These are phyloP conservation scores for Endocladia muricata DNA, from an alignment of 31 red algal genomes.

Conservation along the genomic window DNA sequence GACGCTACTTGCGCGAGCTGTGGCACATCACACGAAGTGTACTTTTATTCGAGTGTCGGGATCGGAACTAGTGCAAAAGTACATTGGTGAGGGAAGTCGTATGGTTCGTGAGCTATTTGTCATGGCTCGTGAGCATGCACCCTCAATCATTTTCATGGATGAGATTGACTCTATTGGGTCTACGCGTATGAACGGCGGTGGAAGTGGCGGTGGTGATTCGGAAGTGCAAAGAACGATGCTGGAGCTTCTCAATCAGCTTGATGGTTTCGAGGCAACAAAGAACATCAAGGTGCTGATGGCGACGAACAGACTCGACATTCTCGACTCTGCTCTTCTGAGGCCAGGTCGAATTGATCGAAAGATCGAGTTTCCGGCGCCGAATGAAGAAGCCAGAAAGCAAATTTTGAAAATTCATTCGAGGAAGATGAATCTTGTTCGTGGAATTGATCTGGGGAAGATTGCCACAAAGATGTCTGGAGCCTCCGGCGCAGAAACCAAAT, in stretches of 20 bases:
- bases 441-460: slow-evolving; percentile 94
- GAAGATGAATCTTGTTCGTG: slow-evolving; percentile 86
- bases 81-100: slow-evolving; percentile 97
- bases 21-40: slow-evolving; percentile 93
- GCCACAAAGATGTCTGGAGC: slow-evolving; percentile 89
- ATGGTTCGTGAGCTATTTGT: slow-evolving; percentile 97
- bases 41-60: slow-evolving; percentile 95
- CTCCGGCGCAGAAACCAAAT: slow-evolving; percentile 95
- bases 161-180: slow-evolving; percentile 99
- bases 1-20: slow-evolving; percentile 95
- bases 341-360: slow-evolving; percentile 99
- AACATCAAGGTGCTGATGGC: slow-evolving; percentile 98
- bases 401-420: slow-evolving; percentile 97
- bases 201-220: slow-evolving; percentile 84
- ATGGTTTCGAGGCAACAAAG: slow-evolving; percentile 90
- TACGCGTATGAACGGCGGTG: slow-evolving; percentile 88
- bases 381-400: slow-evolving; percentile 94
- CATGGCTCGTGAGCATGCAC: slow-evolving; percentile 91
- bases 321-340: slow-evolving; percentile 93
- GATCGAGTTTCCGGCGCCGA: slow-evolving; percentile 99
- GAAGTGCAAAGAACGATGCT: slow-evolving; percentile 99
- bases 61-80: slow-evolving; percentile 98
- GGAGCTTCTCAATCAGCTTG: slow-evolving; percentile 98
- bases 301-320: slow-evolving; percentile 91
- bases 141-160: slow-evolving; percentile 99